A percentile compares a stretch with the other conserved stretches of the same genome.
These are phyloP conservation scores for Colletotrichum lentis DNA, from an alignment of 2,329 filamentous ascomycete species.

Conservation along the genomic window DNA sequence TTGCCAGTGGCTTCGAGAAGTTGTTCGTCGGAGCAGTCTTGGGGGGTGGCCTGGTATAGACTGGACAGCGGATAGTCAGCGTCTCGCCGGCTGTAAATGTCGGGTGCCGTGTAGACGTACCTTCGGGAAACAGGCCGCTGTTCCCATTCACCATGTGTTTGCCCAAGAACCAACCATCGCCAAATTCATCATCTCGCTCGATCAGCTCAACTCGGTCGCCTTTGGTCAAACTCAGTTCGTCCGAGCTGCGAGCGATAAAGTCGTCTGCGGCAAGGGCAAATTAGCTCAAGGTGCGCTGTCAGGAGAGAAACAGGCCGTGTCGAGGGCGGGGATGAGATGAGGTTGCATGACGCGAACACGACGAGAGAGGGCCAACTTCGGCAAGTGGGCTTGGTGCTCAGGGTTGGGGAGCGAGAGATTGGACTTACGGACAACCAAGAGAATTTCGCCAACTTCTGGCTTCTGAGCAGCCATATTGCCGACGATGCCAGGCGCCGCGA, in stretches of 20 bases:
- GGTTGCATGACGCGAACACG: constrained; percentile 26
- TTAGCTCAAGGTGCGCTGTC: constrained; percentile 12
- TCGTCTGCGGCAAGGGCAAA: constrained; percentile 68
- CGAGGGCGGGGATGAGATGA: constrained; percentile 26
- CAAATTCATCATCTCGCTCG: constrained; percentile 87
- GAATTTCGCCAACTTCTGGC: constrained; percentile 71
- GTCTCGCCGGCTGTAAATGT: constrained; percentile 22
- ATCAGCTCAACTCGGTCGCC: constrained; percentile 85
- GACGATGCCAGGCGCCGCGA: constrained; percentile 37
- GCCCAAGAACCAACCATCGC: constrained; percentile 85
- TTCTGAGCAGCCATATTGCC: constrained; percentile 56
- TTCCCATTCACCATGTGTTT: constrained; percentile 76
- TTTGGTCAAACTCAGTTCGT: constrained; percentile 88
- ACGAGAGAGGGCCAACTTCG: constrained; percentile 19
- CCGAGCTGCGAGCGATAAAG: constrained; percentile 88
- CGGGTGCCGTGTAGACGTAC: constrained; percentile 56
- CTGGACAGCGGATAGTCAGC: constrained; percentile 48
- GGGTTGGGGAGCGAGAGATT: constrained; percentile 15
- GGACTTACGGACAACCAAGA: constrained; percentile 75
- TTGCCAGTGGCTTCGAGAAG: constrained; percentile 45
- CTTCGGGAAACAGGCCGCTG: constrained; percentile 84
- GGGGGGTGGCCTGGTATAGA: constrained; percentile 68
- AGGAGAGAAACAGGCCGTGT: constrained; percentile 7
- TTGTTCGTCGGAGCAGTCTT: constrained; percentile 49
- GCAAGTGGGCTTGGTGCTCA: constrained; percentile 14